Percentiles rank a stretch among this genome's conserved stretches.
Conservation (phyloP, 768 basidiomycete species). For the Lyophyllum atratum region DNA sequence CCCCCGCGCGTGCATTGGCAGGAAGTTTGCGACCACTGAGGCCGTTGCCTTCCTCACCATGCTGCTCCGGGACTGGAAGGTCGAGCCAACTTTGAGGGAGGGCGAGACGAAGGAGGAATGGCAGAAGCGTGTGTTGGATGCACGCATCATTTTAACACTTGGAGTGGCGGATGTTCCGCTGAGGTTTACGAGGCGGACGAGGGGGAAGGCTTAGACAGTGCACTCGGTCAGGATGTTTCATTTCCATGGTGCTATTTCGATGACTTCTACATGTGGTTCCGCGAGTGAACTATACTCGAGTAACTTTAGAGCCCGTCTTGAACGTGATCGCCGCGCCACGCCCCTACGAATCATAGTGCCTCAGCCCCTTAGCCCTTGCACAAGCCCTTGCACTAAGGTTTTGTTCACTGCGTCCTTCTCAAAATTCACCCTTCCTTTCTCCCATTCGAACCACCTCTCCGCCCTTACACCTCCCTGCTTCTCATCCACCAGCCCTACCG, state of each 20-base stretch:
- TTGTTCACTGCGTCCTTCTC: constrained; percentile 17
- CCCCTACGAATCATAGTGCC: no score
- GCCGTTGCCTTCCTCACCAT: constrained; percentile 51
- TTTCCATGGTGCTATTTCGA: neutral
- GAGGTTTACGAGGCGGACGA: constrained; percentile 29
- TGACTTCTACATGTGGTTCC: neutral
- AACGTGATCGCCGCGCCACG: neutral
- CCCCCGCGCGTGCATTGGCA: constrained; percentile 55
- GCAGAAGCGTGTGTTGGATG: constrained; percentile 31
- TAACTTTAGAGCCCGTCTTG: neutral
- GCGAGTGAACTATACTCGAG: neutral
- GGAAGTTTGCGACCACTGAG: constrained; percentile 55
- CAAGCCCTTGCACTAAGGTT: constrained; percentile 12
- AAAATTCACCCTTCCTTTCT: constrained; percentile 20
- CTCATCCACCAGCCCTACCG: constrained; percentile 23
- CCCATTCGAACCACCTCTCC: constrained; percentile 24
- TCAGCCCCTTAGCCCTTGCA: constrained; percentile 8
- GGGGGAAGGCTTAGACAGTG: neutral
- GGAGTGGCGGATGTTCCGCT: constrained; percentile 36
- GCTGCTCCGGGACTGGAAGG: constrained; percentile 52
- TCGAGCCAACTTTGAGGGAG: constrained; percentile 41
- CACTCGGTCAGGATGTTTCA: neutral
- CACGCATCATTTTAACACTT: constrained; percentile 33
- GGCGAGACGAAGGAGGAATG: constrained; percentile 41
- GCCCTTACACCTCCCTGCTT: constrained; percentile 13